Base-by-base conservation (phyloP, 2,329 filamentous ascomycete species). In the Pseudogymnoascus sp. region DNA sequence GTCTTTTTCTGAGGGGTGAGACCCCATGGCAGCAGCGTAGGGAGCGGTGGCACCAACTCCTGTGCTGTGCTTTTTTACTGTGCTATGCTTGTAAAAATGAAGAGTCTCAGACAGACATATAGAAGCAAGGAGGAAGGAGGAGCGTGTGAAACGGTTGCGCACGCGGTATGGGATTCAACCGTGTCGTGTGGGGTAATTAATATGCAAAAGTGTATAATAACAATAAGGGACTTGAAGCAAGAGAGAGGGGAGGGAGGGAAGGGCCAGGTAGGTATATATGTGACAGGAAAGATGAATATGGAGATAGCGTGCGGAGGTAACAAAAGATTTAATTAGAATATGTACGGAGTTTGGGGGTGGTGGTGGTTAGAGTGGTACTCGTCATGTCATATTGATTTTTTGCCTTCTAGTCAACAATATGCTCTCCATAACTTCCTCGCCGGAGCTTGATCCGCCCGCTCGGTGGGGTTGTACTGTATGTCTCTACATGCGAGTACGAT, bases 121-220 rank as follows among this genome's bases (percentile, higher is more conserved):
- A 52, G 25, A 52, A 52, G 23, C n/a, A 52, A 30, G 25, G 45
- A 30, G 41, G 35, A n/a, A 30, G 41, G 35, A n/a, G 22, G 1
- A 1, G 2, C n/a, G 23, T 52, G 4, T 23, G 6, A 9, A 25
- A 22, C 41, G 41, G 22, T 19, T 45, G 39, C 12, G 25, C 41
- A 25, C 41, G 41, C 22, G 22, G 12, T 25, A 3, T 25, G 19
- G 16, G 22, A 42, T 45, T 45, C 11, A 25, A 25, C 22, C 41
- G 41, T 45, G 41, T 14, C 41, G 39, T 49, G 42, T 49, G 42
- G 42, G 42, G 42, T 49, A 49, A 49, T 49, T 49, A 49, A 28
- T 28, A 7, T 28, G n/a, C 23, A 33, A 33, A 23, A 30, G 25
- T 16, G 5, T 30, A 52, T 25, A 45, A 45, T 12, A 45, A n/a